Conservation (phyloP, 1,139 yeast species). For the Candida sp. region DNA sequence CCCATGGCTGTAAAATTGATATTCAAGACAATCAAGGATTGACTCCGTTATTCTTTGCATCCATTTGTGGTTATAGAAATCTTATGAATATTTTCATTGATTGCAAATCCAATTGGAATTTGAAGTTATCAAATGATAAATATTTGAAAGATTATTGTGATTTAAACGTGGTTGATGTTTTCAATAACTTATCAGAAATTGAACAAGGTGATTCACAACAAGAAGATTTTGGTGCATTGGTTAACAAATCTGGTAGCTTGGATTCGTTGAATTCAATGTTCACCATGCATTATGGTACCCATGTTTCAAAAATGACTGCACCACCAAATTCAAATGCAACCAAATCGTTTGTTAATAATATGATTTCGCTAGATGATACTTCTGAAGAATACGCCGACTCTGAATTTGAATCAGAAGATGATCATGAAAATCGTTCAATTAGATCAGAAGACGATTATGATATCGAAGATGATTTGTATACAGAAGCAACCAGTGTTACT, state of each 20-base stretch:
- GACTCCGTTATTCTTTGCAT: constrained; percentile 86
- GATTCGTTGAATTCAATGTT: constrained; percentile 42
- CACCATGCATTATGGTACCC: constrained; percentile 37
- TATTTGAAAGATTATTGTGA: constrained; percentile 54
- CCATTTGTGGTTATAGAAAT: constrained; percentile 67
- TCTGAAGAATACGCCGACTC: constrained; percentile 44
- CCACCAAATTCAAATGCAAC: neutral
- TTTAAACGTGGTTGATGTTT: constrained; percentile 60
- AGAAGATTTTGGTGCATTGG: constrained; percentile 4
- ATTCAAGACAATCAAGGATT: constrained; percentile 74
- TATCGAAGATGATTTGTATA: constrained; percentile 8
- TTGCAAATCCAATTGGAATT: constrained; percentile 62
- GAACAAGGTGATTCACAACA: constrained; percentile 10
- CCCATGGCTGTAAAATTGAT: constrained; percentile 80
- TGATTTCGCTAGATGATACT: constrained; percentile 17
- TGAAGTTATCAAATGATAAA: constrained; percentile 58
- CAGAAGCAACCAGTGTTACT: constrained; percentile 5
- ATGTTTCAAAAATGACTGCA: constrained; percentile 39
- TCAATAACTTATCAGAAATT: constrained; percentile 23
- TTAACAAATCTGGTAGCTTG: constrained; percentile 25
- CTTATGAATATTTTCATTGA: constrained; percentile 55
- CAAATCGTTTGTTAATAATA: neutral
- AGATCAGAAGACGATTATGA: constrained; percentile 14
- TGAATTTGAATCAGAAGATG: constrained; percentile 31
- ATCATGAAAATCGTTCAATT: constrained; percentile 12